These are phyloP conservation scores for Mortierella sp. DNA, from an alignment of 371 early-diverging fungal genomes.

Conservation along the genomic window DNA sequence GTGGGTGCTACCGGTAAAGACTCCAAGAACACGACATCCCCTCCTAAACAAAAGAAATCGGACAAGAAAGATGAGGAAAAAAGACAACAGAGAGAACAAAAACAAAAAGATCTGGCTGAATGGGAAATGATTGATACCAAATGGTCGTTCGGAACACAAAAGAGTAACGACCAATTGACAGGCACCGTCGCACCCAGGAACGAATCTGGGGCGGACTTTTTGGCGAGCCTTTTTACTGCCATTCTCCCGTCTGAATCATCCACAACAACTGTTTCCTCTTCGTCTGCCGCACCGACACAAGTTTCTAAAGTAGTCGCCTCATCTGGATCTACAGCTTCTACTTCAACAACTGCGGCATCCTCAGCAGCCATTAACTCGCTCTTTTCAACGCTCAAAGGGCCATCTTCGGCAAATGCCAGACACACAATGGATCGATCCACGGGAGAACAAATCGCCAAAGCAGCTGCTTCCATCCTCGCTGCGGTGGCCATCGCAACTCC, in stretches of 20 bases:
- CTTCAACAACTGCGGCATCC: background rate
- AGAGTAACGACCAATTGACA: conserved; percentile 42
- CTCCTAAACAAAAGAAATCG: conserved; percentile 5
- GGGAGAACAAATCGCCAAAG: conserved; percentile 40
- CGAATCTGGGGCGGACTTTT: background rate
- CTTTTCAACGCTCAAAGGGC: conserved; percentile 3
- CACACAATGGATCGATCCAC: conserved; percentile 14
- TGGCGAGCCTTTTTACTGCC: conserved; percentile 18
- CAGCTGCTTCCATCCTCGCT: conserved; percentile 39
- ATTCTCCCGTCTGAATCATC: background rate
- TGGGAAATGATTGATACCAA: background rate
- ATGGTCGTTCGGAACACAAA: conserved; percentile 6
- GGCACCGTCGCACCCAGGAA: conserved; percentile 30
- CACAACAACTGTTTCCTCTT: no score
- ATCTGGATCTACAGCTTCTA: background rate
- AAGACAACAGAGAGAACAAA: background rate
- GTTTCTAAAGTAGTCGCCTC: background rate
- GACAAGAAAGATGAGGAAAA: background rate
- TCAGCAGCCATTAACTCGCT: background rate
- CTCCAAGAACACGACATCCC: conserved; percentile 32
- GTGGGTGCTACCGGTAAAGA: conserved; percentile 21
- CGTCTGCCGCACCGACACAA: no score
- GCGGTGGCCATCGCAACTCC: conserved; percentile 20
- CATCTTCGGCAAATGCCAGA: conserved; percentile 5
- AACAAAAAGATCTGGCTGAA: background rate